Evolutionary conservation across 2,329 filamentous ascomycete genomes (phyloP).

Genomic region (Ophiostoma angusticollis): DNA sequence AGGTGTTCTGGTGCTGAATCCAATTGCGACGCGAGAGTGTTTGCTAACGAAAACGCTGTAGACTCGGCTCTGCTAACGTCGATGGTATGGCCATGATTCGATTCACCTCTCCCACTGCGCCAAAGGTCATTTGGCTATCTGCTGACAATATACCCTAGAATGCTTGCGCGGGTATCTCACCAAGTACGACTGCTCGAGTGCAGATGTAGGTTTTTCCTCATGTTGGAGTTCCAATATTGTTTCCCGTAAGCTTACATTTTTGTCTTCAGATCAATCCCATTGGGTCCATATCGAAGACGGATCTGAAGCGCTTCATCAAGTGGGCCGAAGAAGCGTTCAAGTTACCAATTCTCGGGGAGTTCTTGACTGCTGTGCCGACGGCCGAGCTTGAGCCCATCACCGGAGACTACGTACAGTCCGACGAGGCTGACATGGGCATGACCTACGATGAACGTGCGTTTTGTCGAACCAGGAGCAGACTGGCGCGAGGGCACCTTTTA

Average conservation of each 20-base stretch:
- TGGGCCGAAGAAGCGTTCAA: constrained; percentile 47
- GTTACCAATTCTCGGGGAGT: constrained; percentile 52
- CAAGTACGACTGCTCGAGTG: constrained; percentile 49
- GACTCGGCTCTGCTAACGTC: constrained; percentile 14
- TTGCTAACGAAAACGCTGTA: not conserved
- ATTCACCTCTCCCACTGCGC: constrained; percentile 1
- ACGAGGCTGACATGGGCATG: constrained; percentile 41
- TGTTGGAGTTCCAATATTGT: not conserved
- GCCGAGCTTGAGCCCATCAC: constrained; percentile 55
- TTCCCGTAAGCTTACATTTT: not conserved
- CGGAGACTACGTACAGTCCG: constrained; percentile 38
- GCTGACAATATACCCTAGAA: constrained; percentile 25
- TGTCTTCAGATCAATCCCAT: constrained; percentile 42
- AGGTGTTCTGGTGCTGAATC: no score
- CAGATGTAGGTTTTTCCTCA: constrained; percentile 3
- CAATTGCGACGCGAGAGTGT: no score
- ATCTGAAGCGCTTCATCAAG: constrained; percentile 59
- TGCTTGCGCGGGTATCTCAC: constrained; percentile 39
- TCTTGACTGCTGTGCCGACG: constrained; percentile 49
- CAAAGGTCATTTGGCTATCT: no score
- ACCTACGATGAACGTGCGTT: constrained; percentile 30
- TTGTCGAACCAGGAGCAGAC: no score
- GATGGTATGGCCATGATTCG: constrained; percentile 17
- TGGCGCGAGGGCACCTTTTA: not conserved
- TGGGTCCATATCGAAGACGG: constrained; percentile 45